Evolutionary conservation across 257 asterid species (phyloP), one percentile per base, ranked within the genome.

Genomic region (Nicotiana undulata): DNA sequence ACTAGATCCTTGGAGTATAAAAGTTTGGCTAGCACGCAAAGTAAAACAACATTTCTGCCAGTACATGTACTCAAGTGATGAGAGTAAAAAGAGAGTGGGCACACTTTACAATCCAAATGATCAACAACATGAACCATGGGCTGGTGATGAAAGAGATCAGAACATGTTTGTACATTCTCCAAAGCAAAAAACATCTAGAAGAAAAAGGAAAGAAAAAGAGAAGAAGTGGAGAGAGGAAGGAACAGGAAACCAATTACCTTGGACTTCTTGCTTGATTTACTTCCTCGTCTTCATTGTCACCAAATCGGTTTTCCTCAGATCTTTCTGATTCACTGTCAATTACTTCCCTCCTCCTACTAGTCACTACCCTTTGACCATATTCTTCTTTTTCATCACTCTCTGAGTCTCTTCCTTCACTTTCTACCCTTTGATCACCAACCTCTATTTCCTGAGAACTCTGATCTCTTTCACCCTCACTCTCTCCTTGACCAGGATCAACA

Each of bases 401-500:
- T 1, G 93, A 85, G 82, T 92, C 91, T 85, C 89, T 90, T 53
- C 87, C 92, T 86, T 88, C 97, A 80, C 96, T 92, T 82, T 89
- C 97, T 89, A 88, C 98, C 88, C 92, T 92, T 37, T 88, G 97
- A 84, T 96, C 95, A 74, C 86, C 97, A 80, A 88, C 82, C 80
- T 88, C 98, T 83, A 91, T 88, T 83, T 91, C 98, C 79, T 89
- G 97, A 75, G 97, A 91, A 86, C 96, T 90, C 87, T 88, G 91
- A 53, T 90, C 96, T 83, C 92, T 90, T 89, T 96, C 99, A 46
- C 88, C 93, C 86, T 92, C 97, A 56, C 97, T 92, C 88, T 95
- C 98, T 29, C 87, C 97, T 17, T 74, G 92, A 78, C 83, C 83
- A 52, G 81, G 90, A 82, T 92, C 90, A 60, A 81, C 86, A 49